phyloP scores from a whole-genome alignment of 2,329 filamentous ascomycete genomes.

The Zasmidium cellare region DNA sequence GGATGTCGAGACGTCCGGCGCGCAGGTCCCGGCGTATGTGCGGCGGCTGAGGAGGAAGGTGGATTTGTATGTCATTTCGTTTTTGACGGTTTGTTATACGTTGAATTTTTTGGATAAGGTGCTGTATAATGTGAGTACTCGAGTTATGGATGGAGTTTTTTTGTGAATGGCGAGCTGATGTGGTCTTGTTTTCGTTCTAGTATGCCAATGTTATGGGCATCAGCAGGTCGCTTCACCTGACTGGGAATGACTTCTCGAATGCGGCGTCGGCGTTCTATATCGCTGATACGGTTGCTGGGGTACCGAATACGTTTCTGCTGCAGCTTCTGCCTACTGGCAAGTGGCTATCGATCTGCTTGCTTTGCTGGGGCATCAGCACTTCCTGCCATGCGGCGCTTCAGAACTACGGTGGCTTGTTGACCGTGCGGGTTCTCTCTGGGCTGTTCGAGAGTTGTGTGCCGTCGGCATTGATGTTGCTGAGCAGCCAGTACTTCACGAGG shows the following conservation, averaged over 20 bases:
- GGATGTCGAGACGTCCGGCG: not conserved
- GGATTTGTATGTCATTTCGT: not conserved
- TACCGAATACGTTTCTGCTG: constrained; percentile 59
- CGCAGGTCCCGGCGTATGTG: not conserved
- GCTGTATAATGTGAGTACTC: not conserved
- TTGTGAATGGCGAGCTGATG: not conserved
- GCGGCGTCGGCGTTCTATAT: constrained; percentile 64
- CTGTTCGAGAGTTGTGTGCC: constrained; percentile 55
- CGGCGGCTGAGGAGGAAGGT: not conserved
- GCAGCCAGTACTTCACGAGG: constrained; percentile 43
- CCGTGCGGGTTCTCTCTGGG: constrained; percentile 52
- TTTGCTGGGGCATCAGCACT: constrained; percentile 62
- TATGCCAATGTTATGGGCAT: constrained; percentile 69
- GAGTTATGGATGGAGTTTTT: too few relatives aligned
- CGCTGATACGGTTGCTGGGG: constrained; percentile 59
- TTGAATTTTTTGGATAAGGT: constrained; percentile 3
- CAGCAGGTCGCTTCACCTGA: constrained; percentile 54
- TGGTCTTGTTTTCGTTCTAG: too few relatives aligned
- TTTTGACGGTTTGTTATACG: not conserved
- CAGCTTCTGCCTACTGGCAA: constrained; percentile 61
- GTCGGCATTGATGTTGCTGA: constrained; percentile 57
- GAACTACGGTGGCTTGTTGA: constrained; percentile 51
- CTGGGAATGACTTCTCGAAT: constrained; percentile 63
- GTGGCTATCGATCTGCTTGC: constrained; percentile 60
- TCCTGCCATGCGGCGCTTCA: constrained; percentile 55